phyloP scores from a whole-genome alignment of 257 asterid species.

The Primulina huaijiensis region DNA sequence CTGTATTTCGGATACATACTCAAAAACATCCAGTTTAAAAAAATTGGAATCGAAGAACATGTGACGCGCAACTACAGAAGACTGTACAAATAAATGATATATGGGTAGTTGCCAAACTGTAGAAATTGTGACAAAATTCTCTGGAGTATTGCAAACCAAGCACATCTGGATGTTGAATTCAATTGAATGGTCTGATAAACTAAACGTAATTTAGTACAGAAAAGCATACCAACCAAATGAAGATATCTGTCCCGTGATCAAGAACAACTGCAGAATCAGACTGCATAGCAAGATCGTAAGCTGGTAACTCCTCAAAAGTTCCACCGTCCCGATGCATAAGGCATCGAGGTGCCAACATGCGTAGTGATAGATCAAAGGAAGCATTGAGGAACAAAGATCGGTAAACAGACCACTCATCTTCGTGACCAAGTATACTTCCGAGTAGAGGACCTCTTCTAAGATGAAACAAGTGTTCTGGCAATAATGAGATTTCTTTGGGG shows the following conservation, averaged over 20 bases:
- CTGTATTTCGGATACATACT: conserved; percentile 1
- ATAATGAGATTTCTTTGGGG: conserved; percentile 68
- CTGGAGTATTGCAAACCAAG: background rate
- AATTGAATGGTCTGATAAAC: background rate
- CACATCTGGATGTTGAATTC: background rate
- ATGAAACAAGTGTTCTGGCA: conserved; percentile 88
- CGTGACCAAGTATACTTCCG: conserved; percentile 88
- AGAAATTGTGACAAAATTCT: background rate
- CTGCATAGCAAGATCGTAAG: conserved; percentile 97
- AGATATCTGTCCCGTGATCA: conserved; percentile 97
- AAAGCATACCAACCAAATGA: conserved; percentile 88
- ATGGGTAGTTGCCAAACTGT: background rate
- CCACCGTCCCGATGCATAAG: conserved; percentile 98
- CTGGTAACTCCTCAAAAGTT: conserved; percentile 93
- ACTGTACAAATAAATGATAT: background rate
- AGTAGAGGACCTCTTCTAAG: conserved; percentile 88
- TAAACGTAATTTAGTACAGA: conserved; percentile 2
- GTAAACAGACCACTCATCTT: conserved; percentile 87
- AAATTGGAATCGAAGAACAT: background rate
- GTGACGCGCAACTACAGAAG: background rate
- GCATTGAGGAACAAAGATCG: conserved; percentile 82
- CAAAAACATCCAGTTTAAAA: background rate
- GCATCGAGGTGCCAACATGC: conserved; percentile 97
- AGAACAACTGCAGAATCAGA: conserved; percentile 98
- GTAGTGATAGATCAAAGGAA: conserved; percentile 84